phyloP scores from a whole-genome alignment of 192 early-diverging fungal genomes.

The Geranomyces variabilis region DNA sequence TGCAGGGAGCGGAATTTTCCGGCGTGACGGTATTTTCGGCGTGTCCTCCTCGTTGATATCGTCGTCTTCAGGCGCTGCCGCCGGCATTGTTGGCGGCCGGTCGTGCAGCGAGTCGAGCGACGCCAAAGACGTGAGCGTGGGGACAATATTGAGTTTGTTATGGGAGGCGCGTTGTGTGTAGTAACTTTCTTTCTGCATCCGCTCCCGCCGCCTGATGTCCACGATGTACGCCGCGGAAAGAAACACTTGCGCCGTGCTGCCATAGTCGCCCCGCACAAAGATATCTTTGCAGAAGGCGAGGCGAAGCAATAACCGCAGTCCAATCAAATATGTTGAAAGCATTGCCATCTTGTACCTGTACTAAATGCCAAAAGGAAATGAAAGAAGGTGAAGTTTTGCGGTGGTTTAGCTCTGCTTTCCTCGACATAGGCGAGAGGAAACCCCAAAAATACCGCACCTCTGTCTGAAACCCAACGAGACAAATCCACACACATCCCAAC shows the following conservation, averaged over 20 bases:
- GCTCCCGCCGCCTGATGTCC: background rate
- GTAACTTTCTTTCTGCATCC: background rate
- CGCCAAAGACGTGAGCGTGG: background rate
- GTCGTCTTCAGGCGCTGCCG: background rate
- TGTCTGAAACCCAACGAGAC: background rate
- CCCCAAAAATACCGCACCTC: conserved; percentile 7
- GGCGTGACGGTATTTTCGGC: no score
- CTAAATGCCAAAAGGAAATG: background rate
- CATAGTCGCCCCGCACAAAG: background rate
- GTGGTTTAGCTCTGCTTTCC: no score
- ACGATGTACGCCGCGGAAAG: background rate
- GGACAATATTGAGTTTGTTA: background rate
- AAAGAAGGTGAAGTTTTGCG: background rate
- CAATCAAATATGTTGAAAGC: background rate
- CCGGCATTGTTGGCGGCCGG: background rate
- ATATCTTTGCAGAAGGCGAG: background rate
- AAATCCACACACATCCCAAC: conserved; percentile 1
- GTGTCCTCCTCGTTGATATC: background rate
- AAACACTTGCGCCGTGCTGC: background rate
- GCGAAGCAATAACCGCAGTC: background rate
- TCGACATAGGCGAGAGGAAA: no score
- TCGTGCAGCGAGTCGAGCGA: conserved; percentile 3
- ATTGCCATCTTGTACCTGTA: conserved; percentile 4
- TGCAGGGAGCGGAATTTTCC: no score
- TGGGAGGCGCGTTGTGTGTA: background rate